Percentiles rank a stretch among this genome's conserved stretches.
phyloP scores from a whole-genome alignment of 225 moss, liverwort and hornwort genomes.

The Marchantia paleacea region DNA sequence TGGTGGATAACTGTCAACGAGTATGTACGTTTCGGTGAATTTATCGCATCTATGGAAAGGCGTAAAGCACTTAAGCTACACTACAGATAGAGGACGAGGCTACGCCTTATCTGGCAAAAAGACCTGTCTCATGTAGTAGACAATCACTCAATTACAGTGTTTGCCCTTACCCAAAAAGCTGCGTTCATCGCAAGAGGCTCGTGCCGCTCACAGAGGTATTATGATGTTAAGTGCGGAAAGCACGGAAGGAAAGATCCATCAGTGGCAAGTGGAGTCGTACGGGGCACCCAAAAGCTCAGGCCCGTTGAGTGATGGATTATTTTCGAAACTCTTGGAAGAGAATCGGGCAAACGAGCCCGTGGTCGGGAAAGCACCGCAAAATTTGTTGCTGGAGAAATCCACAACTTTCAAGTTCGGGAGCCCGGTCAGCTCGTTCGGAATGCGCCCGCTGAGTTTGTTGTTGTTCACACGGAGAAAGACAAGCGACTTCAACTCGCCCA shows the following conservation, averaged over 20 bases:
- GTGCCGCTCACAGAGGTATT: too few relatives aligned
- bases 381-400: slow-evolving; percentile 40
- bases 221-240: too few relatives aligned
- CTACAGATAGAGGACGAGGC: too few relatives aligned
- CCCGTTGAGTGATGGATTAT: slow-evolving; percentile 36
- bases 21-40: too few relatives aligned
- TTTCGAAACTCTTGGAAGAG: slow-evolving; percentile 37
- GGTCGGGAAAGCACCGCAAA: slow-evolving; percentile 43
- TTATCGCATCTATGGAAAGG: too few relatives aligned
- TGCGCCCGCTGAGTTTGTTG: slow-evolving; percentile 38
- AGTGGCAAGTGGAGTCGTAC: slow-evolving; percentile 29
- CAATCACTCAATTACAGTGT: too few relatives aligned
- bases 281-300: slow-evolving; percentile 44
- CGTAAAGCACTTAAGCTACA: too few relatives aligned
- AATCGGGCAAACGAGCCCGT: slow-evolving; percentile 45
- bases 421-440: slow-evolving; percentile 35
- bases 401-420: slow-evolving; percentile 40
- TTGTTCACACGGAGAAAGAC: slow-evolving; percentile 45
- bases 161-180: too few relatives aligned
- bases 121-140: too few relatives aligned
- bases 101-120: too few relatives aligned
- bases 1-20: too few relatives aligned
- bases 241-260: neutral
- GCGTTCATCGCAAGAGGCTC: too few relatives aligned
- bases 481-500: slow-evolving; percentile 46